A percentile compares a stretch with the other conserved stretches of the same genome.
These are phyloP conservation scores for Aureobasidium melanogenum DNA, from an alignment of 2,329 filamentous ascomycete species.

Conservation along the genomic window DNA sequence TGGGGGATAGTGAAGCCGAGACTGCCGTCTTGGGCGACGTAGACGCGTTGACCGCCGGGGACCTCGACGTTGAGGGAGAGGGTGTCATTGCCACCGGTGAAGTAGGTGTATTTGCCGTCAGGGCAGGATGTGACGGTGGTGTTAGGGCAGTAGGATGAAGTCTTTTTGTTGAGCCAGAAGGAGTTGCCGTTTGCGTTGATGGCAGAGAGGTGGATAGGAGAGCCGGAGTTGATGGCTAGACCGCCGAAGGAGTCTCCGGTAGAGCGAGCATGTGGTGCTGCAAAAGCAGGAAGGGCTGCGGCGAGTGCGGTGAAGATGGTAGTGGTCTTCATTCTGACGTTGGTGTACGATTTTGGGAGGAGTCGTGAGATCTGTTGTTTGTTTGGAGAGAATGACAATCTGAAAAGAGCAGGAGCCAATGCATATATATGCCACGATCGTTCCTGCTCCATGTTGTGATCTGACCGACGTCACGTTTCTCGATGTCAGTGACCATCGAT, in stretches of 20 bases:
- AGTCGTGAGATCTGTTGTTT: neutral
- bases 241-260: conserved; percentile 14
- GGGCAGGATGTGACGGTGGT: conserved; percentile 1
- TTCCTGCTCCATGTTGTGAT: neutral
- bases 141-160: conserved; percentile 13
- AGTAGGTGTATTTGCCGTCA: conserved; percentile 13
- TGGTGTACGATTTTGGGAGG: neutral
- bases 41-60: conserved; percentile 14
- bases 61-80: conserved; percentile 9
- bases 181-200: conserved; percentile 14
- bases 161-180: conserved; percentile 10
- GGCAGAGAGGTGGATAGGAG: conserved; percentile 15
- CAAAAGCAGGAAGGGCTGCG: conserved; percentile 3
- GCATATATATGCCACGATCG: neutral
- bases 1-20: conserved; percentile 13
- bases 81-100: conserved; percentile 14
- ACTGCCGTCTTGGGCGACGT: conserved; percentile 12
- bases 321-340: neutral
- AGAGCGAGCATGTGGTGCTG: neutral
- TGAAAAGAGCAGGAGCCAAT: too few relatives aligned
- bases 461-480: neutral
- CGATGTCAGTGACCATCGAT: neutral
- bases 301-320: neutral
- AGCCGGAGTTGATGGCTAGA: conserved; percentile 17
- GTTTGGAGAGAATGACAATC: neutral